Evolutionary conservation across 306 rosid genomes (phyloP), one percentile per base, ranked within the genome.

Genomic region (Bauhinia variegata): DNA sequence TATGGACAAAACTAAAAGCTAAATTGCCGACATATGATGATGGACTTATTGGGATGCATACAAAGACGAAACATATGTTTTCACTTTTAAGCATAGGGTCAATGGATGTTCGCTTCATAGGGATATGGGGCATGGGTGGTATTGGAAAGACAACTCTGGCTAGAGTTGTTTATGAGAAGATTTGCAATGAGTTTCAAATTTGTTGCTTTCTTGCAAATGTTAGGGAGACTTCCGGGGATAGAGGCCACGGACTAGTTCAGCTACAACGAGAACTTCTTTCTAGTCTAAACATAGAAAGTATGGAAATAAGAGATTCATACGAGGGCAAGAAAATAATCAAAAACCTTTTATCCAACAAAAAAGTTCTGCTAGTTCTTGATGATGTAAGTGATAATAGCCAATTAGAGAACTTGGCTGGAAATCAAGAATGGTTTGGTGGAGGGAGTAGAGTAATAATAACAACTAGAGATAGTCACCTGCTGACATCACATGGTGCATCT

Each of bases 391-490:
- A 2, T 8, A 36, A 5, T 36, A 36, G 41, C 41, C 41, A 36
- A 36, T 5, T 64, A 11, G 41, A 44, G 7, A 51, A 16, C 10
- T 28, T 65, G n/a, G 32, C n/a, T 0, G 64, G 65, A 34, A 0
- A 33, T 0, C 18, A n/a, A 14, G 11, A 15, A 0, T 48, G 54
- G 54, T 48, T 48, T 11, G 68, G 56, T 33, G 11, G 7, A 31
- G 71, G 63, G 7, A 63, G 64, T 14, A 53, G 49, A 54, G 47
- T 72, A 14, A 30, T 53, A 3, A 23, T 70, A 4, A 70, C 67
- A n/a, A 18, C 60, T 12, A 48, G 36, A 30, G 0, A 59, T 47
- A 34, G 5, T 2, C 52, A 50, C 8, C 13, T 30, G 54, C 16
- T 70, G 19, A 1, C 4, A 0, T 12, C 5, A 0, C 55, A 53